Evolutionary conservation across 345 rosid genomes (phyloP), one percentile per base, ranked within the genome.

Genomic region (Noccaea bulbosa): DNA sequence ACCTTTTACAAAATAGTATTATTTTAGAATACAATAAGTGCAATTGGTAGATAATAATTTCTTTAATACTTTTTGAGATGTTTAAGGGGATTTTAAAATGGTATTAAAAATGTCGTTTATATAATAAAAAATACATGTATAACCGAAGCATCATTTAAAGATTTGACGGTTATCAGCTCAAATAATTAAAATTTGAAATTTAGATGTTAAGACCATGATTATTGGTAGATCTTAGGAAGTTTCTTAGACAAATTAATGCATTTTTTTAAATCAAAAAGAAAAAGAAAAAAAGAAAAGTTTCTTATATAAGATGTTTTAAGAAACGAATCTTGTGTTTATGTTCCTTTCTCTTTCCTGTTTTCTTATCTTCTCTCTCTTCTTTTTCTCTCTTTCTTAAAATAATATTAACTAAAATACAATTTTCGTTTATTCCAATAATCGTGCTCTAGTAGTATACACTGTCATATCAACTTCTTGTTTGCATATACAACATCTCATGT

Each of bases 111-210:
- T 41, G 7, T n/a, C 27, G 58, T 17, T 54, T 33, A 43, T 2
- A 32, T 15, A 16, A 50, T 48, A 6, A 33, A 50, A 61, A 41
- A 32, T 11, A 49, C 20, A 32, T 15, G 40, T 34, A 9, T 44
- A 35, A 35, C 63, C 7, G 54, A 54, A 47, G 16, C 70, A 62
- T 63, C 35, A 55, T 46, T 54, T 46, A 37, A 64, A 46, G 51
- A 72, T 37, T 64, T 54, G 64, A 72, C 14, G 17, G 14, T 24
- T 44, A 34, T 35, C 61, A 71, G 48, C 47, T 1, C 12, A 58
- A 62, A 62, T 20, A 30, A 53, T 52, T 33, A 43, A 52, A n/a
- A 8, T 35, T 54, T 44, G 54, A 51, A 20, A 51, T 33, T 51
- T 5, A 51, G 38, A 22, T 32, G 32, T 4, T 70, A 4, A 45